Percentiles rank a stretch among this genome's conserved stretches.
These are phyloP conservation scores for Pythium oligandrum DNA, from an alignment of 352 stramenopile genomes.

Conservation along the genomic window DNA sequence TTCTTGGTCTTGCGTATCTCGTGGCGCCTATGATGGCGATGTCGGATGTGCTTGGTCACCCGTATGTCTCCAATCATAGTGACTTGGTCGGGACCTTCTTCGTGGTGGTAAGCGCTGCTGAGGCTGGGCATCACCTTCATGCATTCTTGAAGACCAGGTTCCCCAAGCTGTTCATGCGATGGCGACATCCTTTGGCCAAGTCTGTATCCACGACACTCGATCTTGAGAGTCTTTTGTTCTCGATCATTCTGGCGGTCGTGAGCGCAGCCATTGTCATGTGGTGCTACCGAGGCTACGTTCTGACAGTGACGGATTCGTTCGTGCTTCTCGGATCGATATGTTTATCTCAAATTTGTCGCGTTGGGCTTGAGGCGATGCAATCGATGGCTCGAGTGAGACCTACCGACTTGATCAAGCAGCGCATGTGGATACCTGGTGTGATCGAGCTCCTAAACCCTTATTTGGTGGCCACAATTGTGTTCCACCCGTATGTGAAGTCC, in stretches of 20 bases:
- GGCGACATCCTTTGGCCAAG: slow-evolving; percentile 7
- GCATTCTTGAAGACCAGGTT: slow-evolving; percentile 3
- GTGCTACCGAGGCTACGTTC: slow-evolving; percentile 12
- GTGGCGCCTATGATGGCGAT: slow-evolving; percentile 64
- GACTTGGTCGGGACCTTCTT: slow-evolving; percentile 49
- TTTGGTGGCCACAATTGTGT: slow-evolving; percentile 52
- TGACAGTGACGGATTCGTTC: slow-evolving; percentile 8
- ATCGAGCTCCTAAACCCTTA: slow-evolving; percentile 53
- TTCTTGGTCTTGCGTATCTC: slow-evolving; percentile 46
- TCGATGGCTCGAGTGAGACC: slow-evolving; percentile 27
- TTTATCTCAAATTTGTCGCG: slow-evolving; percentile 19
- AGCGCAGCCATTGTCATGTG: slow-evolving; percentile 10
- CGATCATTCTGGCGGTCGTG: slow-evolving; percentile 26
- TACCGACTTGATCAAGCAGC: slow-evolving; percentile 2
- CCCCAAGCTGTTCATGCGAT: slow-evolving; percentile 1
- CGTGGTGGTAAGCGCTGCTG: slow-evolving; percentile 15
- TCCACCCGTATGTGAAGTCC: slow-evolving; percentile 58
- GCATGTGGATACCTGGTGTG: slow-evolving; percentile 27
- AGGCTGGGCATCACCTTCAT: slow-evolving; percentile 11
- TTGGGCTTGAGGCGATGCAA: slow-evolving; percentile 36
- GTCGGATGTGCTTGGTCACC: slow-evolving; percentile 47
- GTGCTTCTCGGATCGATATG: slow-evolving; percentile 10
- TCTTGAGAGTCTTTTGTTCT: slow-evolving; percentile 23
- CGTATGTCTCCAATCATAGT: slow-evolving; percentile 22
- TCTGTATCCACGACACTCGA: slow-evolving; percentile 10